Evolutionary conservation across 106 monocot species (phyloP), one percentile per base, ranked within the genome.

Genomic region (Dioscorea alata): DNA sequence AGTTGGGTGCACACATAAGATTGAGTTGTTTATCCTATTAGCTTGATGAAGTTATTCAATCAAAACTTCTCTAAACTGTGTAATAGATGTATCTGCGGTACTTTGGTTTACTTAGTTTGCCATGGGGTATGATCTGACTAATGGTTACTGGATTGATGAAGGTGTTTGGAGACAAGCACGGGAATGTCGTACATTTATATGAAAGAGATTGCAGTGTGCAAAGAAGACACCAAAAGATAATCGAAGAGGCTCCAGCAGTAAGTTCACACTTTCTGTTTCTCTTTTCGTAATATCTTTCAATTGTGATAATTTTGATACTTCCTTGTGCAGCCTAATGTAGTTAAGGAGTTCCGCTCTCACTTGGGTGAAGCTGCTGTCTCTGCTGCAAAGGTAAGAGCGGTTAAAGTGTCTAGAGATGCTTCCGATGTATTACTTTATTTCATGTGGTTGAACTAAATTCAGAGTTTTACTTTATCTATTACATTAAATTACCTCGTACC

Each of bases 191-290:
- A 50, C 89, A 99, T 79, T 77, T 99, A 70, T 75, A 93, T 76
- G 99, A 99, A 79, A 93, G 99, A 81, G 99, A 99, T 65, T 99
- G 99, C 71, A 99, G 99, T 63, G 76, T 99, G 67, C 99, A 99
- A 72, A 85, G 99, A 80, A 93, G 99, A 79, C 99, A 99, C 65
- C 99, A 99, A 67, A 99, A 99, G 73, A 99, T 99, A 48, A 99
- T 99, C 62, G 99, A 99, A 85, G 99, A 99, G 81, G 99, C 99
- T 51, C 99, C 99, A 51, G 99, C 99, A 54, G 99, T 99, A 81
- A 82, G 61, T 33, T 86, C 64, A 28, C 71, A 18, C 23, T 22
- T 48, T 60, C 81, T 74, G n/a, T 57, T 24, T 18, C 34, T 67
- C 71, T 73, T 67, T 61, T 50, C 60, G 21, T 61, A 25, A 20